Conservation (phyloP, 1,284 basidiomycete species). For the Fomitiporia mediterranea region DNA sequence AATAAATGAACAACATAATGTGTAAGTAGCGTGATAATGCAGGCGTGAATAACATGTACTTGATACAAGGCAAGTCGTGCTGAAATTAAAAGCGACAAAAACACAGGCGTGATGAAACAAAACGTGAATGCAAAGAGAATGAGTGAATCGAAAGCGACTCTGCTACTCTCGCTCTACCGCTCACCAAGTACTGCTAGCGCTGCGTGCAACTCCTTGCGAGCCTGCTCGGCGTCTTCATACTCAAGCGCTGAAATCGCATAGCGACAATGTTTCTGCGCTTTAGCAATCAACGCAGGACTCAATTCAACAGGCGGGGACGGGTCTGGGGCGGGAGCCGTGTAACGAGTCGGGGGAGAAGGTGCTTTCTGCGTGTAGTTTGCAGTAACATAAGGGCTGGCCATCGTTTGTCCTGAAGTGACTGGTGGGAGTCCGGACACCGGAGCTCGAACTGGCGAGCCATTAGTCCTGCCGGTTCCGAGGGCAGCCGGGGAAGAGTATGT, state of each 20-base stretch:
- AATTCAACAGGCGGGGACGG: constrained; percentile 38
- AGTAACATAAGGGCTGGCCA: not conserved
- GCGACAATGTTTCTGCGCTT: constrained; percentile 83
- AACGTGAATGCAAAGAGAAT: not conserved
- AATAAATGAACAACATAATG: too few species aligned
- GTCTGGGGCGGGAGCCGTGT: constrained; percentile 18
- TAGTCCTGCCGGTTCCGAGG: not conserved
- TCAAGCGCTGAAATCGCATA: constrained; percentile 90
- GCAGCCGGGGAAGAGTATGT: not conserved
- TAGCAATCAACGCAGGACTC: constrained; percentile 59
- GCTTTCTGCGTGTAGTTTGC: not conserved
- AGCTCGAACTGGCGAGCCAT: constrained; percentile 1
- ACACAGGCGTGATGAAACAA: not conserved
- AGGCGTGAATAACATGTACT: not conserved
- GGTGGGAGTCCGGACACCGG: not conserved
- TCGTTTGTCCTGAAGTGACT: not conserved
- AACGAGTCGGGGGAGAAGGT: not conserved
- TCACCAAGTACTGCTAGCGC: constrained; percentile 71
- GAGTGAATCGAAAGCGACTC: not conserved
- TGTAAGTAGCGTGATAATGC: not conserved
- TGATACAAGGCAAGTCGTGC: not conserved
- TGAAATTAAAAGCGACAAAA: not conserved
- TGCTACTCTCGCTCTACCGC: not conserved
- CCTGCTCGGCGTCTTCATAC: constrained; percentile 86
- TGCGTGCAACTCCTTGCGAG: constrained; percentile 70